Evolutionary conservation across 495 filamentous ascomycete genomes (phyloP), one percentile per base, ranked within the genome.

Genomic region (Podospora bellae-mahoneyi): DNA sequence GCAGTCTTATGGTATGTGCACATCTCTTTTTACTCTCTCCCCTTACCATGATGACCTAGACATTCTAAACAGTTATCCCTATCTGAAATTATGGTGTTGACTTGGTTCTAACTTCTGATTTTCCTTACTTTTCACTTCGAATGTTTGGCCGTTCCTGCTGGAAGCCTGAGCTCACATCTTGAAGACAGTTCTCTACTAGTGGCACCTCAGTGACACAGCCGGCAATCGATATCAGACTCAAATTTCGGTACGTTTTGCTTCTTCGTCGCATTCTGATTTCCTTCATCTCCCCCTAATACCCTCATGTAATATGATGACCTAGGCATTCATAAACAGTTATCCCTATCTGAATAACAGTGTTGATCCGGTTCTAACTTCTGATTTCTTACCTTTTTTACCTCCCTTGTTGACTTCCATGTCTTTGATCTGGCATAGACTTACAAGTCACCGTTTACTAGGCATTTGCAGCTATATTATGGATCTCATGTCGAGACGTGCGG

Each of bases 21-120:
- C 54, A 30, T 27, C 20, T 61, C 26, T 16, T 6, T 28, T 32
- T 28, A 32, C 30, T 63, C 15, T 27, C 18, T 27, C 20, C 61
- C 5, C 16, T 15, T 19, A 48, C 15, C 18, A 9, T 63, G 61
- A 63, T 63, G 61, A 63, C 30, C 61, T 63, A 63, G 61, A 63
- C 61, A 39, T 44, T 63, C 61, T 44, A 63, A 44, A 63, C 61
- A 63, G 61, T 63, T 63, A 63, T 63, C 61, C 61, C 61, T 63
- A 48, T 39, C 61, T 48, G 61, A 63, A 63, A 63, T 5, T 19
- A 32, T 63, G 28, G 18, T 66, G 53, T 58, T 63, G 26, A 19
- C 44, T 26, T 44, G 30, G 61, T 66, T 63, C 64, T 32, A 65
- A 61, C 48, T 63, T 63, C 61, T 63, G 30, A 63, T n/a, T 61